Evolutionary conservation across 2,329 filamentous ascomycete species (phyloP).

Genomic region (Microascus cirrosus): DNA sequence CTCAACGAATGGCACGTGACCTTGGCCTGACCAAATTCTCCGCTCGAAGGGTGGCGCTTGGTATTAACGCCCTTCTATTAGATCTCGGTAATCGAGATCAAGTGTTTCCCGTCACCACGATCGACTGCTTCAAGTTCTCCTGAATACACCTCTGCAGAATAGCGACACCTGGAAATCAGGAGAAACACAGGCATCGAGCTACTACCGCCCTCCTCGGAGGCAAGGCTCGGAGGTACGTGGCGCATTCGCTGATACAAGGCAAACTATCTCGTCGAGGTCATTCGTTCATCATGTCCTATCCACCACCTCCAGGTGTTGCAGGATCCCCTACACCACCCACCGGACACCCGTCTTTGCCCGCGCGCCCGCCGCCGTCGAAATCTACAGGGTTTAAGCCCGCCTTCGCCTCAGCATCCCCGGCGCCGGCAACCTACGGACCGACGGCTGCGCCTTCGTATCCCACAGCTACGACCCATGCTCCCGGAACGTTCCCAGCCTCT

Average conservation of each 20-base stretch:
- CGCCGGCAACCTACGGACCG: constrained; percentile 22
- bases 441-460: constrained; percentile 2
- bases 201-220: neutral
- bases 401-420: constrained; percentile 30
- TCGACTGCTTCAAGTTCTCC: neutral
- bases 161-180: neutral
- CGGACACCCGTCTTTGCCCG: constrained; percentile 58
- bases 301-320: constrained; percentile 69
- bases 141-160: neutral
- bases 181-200: neutral
- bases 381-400: constrained; percentile 34
- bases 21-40: neutral
- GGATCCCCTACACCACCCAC: constrained; percentile 22
- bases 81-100: neutral
- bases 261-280: constrained; percentile 1
- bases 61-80: no score
- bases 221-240: constrained; percentile 4
- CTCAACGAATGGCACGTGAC: neutral
- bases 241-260: constrained; percentile 2
- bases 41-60: neutral
- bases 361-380: constrained; percentile 58
- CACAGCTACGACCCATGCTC: constrained; percentile 8
- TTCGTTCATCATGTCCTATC: constrained; percentile 73
- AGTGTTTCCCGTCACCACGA: neutral
- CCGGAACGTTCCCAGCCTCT: constrained; percentile 9